Evolutionary conservation across 2,329 filamentous ascomycete genomes (phyloP).

Genomic region (Coleophoma crateriformis): DNA sequence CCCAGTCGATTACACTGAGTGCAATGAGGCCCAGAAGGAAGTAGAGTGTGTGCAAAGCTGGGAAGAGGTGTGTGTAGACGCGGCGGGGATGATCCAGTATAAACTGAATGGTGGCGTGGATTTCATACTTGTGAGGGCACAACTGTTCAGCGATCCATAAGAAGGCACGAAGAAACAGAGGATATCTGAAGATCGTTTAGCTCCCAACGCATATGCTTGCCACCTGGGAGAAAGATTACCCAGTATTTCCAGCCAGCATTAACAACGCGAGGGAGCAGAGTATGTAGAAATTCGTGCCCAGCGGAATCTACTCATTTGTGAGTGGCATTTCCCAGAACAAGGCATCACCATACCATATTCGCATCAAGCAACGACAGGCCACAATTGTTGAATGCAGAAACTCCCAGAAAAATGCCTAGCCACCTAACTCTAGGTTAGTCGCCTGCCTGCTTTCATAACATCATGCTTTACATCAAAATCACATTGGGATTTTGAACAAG

Average conservation of each 20-base stretch:
- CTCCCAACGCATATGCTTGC: background rate
- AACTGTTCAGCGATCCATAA: slow-evolving; percentile 44
- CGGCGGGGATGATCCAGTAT: slow-evolving; percentile 48
- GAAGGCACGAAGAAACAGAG: slow-evolving; percentile 51
- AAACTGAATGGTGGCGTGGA: slow-evolving; percentile 43
- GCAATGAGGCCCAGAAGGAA: slow-evolving; percentile 51
- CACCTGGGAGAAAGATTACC: slow-evolving; percentile 13
- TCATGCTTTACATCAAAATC: no score
- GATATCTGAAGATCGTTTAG: slow-evolving; percentile 31
- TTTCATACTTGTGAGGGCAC: slow-evolving; percentile 30
- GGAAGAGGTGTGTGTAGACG: slow-evolving; percentile 57
- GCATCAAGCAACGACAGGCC: slow-evolving; percentile 61
- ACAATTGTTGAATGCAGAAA: slow-evolving; percentile 64
- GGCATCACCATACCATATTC: slow-evolving; percentile 40
- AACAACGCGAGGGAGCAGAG: slow-evolving; percentile 42
- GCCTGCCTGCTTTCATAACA: no score
- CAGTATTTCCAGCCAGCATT: slow-evolving; percentile 57
- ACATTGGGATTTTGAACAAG: no score
- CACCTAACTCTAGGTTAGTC: slow-evolving; percentile 29
- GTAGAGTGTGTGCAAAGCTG: slow-evolving; percentile 57
- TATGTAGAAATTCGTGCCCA: slow-evolving; percentile 18
- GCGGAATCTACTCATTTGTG: background rate
- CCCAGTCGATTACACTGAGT: slow-evolving; percentile 57
- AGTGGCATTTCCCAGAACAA: background rate
- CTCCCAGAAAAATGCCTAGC: slow-evolving; percentile 59